phyloP scores from a whole-genome alignment of 73 alveolate species.

The Tetrahymena malaccensis region DNA sequence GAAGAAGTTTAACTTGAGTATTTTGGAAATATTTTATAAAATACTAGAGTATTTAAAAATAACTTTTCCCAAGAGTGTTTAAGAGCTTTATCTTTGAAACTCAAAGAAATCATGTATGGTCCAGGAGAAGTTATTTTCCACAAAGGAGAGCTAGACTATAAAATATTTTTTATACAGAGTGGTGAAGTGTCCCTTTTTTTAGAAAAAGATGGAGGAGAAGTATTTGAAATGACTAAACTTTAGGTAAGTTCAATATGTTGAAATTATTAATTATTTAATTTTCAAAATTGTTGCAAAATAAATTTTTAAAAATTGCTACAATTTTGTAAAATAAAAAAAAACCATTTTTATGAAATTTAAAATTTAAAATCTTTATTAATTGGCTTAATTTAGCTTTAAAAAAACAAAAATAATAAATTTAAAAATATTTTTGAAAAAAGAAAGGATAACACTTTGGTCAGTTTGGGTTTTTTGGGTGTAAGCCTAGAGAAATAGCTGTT shows the following conservation, averaged over 20 bases:
- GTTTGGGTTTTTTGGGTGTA: slow-evolving; percentile 73
- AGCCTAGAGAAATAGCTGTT: slow-evolving; percentile 45
- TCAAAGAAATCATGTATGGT: slow-evolving; percentile 60
- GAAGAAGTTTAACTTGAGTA: slow-evolving; percentile 46
- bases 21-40: slow-evolving; percentile 28
- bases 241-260: not conserved
- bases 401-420: too few relatives aligned
- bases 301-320: too few relatives aligned
- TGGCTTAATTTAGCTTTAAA: too few relatives aligned
- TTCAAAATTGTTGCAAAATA: not conserved
- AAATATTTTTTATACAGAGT: not conserved
- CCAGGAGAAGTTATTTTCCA: slow-evolving; percentile 69
- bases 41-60: slow-evolving; percentile 17
- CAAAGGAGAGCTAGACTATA: slow-evolving; percentile 46
- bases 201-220: not conserved
- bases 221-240: not conserved
- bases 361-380: too few relatives aligned
- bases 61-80: slow-evolving; percentile 12
- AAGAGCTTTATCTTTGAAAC: slow-evolving; percentile 20
- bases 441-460: slow-evolving; percentile 69
- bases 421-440: slow-evolving; percentile 46
- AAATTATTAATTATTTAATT: too few relatives aligned
- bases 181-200: not conserved
- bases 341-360: too few relatives aligned
- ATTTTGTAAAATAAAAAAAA: too few relatives aligned